Evolutionary conservation across 2,329 filamentous ascomycete species (phyloP).

Genomic region (Cercospora citrullina): DNA sequence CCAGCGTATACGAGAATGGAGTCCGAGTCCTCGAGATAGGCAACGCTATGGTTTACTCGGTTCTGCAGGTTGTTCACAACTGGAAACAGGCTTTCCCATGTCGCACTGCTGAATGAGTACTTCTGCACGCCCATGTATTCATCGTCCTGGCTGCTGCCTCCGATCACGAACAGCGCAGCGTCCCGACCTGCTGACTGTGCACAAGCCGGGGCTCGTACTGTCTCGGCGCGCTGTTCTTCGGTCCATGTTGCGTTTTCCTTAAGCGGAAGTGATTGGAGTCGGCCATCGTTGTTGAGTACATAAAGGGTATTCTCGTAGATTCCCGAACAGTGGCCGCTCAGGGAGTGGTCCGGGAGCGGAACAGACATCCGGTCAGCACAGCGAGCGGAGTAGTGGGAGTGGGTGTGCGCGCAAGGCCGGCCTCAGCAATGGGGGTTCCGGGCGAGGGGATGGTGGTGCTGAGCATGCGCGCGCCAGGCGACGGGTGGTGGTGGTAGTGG

Average conservation of each 20-base stretch:
- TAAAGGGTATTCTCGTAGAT: conserved; percentile 82
- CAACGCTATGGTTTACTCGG: conserved; percentile 71
- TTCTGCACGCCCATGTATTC: conserved; percentile 74
- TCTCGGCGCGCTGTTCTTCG: conserved; percentile 62
- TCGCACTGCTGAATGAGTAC: conserved; percentile 58
- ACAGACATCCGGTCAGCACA: conserved; percentile 60
- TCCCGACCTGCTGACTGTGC: conserved; percentile 66
- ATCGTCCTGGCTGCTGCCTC: conserved; percentile 62
- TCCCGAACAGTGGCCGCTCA: conserved; percentile 78
- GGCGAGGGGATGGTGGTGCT: conserved; percentile 9
- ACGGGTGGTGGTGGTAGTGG: conserved; percentile 8
- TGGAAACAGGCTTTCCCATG: conserved; percentile 59
- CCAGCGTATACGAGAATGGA: conserved; percentile 81
- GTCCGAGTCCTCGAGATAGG: conserved; percentile 69
- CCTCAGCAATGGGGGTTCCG: neutral
- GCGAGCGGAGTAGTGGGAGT: conserved; percentile 5
- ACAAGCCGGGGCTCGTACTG: conserved; percentile 74
- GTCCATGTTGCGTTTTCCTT: conserved; percentile 71
- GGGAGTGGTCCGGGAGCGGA: conserved; percentile 66
- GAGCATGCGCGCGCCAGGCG: conserved; percentile 23
- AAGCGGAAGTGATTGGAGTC: conserved; percentile 73
- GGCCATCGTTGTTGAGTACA: conserved; percentile 67
- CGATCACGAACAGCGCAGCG: conserved; percentile 76
- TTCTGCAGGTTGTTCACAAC: conserved; percentile 60
- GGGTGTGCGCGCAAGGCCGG: conserved; percentile 4